Base-by-base conservation (phyloP, 2,329 filamentous ascomycete genomes). In the Cryphonectria carpinicola region DNA sequence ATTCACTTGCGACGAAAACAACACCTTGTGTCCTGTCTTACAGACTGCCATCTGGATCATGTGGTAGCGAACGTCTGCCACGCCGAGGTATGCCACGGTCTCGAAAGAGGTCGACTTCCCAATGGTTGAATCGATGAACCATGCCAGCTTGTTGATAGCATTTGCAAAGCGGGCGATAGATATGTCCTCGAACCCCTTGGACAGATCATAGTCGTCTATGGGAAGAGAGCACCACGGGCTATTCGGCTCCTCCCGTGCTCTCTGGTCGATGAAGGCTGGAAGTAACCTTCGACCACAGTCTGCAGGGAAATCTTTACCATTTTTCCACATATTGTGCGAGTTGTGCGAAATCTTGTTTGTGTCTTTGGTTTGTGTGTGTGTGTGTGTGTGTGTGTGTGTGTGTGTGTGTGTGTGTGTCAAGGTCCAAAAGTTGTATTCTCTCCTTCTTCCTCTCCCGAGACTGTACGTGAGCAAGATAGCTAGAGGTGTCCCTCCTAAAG, bases 1-100 rank as follows among this genome's bases (percentile, higher is more conserved):
- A 49, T 76, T 76, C 39, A 75, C 65, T 28, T 73, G 74, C 39
- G 75, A 74, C 17, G 75, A 75, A 49, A 75, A 75, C 6, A 76
- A 39, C 28, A 74, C 73, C 65, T 74, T 73, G 52, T 75, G 74
- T 17, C 75, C 75, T 19, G 75, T 75, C 54, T 76, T 76, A 46
- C 71, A 74, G n/a, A 71, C 73, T 7, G 75, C 74, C 73, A 76
- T 74, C 66, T 75, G 68, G 6, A 76, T 70, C 66, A 76, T 75
- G 37, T 76, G 74, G 25, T 75, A 76, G 39, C 75, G 70, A 8
- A 75, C 37, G 69, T 76, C 75, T 3, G 71, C 61, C 7, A 66
- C 54, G 7, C 75, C 75, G 13, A 75, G 71, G 52, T 76, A 76
- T 0, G 74, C 72, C 6, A 76, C 67, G 3, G 72, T 73, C 41